Percentiles rank a stretch among this genome's conserved stretches.
Evolutionary conservation across 1,284 basidiomycete genomes (phyloP).

Genomic region (Lentinula novae-zelandiae): DNA sequence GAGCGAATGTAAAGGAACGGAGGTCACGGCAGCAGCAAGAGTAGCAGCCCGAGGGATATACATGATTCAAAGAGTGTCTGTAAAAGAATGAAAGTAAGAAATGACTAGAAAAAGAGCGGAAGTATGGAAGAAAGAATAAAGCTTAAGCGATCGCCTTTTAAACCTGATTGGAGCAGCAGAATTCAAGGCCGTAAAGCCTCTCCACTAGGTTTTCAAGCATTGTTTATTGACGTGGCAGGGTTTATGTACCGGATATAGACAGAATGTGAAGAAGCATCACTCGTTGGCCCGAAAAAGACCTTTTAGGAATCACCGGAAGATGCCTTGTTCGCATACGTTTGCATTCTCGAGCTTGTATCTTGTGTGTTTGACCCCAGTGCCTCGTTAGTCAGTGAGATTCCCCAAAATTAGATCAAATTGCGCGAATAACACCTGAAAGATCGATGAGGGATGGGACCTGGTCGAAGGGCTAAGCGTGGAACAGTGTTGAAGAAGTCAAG

Average conservation of each 20-base stretch:
- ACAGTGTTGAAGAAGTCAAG: neutral
- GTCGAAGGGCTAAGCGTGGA: neutral
- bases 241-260: neutral
- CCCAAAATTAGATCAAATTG: neutral
- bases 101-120: neutral
- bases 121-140: neutral
- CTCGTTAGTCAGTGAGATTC: neutral
- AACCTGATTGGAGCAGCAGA: neutral
- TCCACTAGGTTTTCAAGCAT: neutral
- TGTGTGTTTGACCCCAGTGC: neutral
- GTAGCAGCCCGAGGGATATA: constrained; percentile 8
- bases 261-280: neutral
- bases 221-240: neutral
- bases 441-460: neutral
- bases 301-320: neutral
- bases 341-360: neutral
- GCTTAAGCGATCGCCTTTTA: neutral
- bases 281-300: neutral
- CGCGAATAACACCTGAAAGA: neutral
- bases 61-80: neutral
- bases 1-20: constrained; percentile 10
- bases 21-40: neutral
- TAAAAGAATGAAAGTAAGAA: neutral
- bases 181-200: neutral
- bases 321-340: neutral